Evolutionary conservation across 495 filamentous ascomycete genomes (phyloP), one percentile per base, ranked within the genome.

Genomic region (Bryoglossum gracile): DNA sequence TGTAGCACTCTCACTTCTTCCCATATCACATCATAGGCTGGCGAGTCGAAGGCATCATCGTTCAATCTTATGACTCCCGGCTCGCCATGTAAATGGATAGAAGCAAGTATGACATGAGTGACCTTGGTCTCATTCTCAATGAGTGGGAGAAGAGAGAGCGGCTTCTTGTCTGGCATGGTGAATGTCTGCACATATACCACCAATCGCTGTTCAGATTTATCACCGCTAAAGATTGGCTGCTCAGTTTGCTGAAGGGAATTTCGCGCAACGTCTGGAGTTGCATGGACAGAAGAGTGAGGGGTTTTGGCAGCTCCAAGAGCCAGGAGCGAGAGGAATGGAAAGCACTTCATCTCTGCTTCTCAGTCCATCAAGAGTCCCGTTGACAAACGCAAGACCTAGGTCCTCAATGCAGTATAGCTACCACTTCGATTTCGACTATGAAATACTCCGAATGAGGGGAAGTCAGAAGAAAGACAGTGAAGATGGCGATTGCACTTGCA

Each of bases 51-150:
- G 3, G 44, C 55, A 48, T 71, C 54, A 49, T 72, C 67, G 56
- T 73, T 73, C 32, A 73, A 56, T 8, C 64, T 66, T 51, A 73
- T 67, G 43, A 67, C 55, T 16, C 62, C 65, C 3, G 70, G 66
- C 10, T 46, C 56, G 10, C 66, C 62, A 46, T 71, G 68, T n/a
- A 73, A 50, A 48, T 73, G 70, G 19, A 72, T 55, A 3, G 69
- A 67, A 9, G 69, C 69, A 19, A 73, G 36, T 34, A 72, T 69
- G 10, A 73, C 56, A 48, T 72, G 69, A 3, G 70, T 72, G n/a
- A 72, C 51, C 43, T 60, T 63, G 2, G 69, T 73, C 23, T 63
- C 53, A 26, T 70, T 51, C 8, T 66, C 58, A 17, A 73, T 49
- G 38, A 73, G 65, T 3, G 70, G 70, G 0, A 73, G 66, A 2